Evolutionary conservation across 2,329 filamentous ascomycete species (phyloP).

Genomic region (Calonectria hawksworthii): DNA sequence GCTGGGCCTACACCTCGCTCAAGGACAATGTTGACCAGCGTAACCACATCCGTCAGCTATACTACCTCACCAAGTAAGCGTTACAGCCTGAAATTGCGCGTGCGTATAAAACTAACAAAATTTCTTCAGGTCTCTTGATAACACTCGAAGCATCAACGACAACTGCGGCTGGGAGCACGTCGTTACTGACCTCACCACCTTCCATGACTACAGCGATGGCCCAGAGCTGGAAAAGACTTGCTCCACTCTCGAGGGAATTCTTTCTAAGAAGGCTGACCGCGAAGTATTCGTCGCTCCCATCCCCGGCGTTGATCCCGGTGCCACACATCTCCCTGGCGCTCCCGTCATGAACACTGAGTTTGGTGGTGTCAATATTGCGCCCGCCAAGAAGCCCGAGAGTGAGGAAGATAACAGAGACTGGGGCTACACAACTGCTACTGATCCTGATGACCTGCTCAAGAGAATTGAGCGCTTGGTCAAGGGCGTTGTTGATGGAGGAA

Average conservation of each 20-base stretch:
- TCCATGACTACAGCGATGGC: conserved; percentile 76
- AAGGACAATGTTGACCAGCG: conserved; percentile 70
- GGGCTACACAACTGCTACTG: conserved; percentile 77
- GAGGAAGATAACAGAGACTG: conserved; percentile 66
- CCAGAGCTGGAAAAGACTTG: conserved; percentile 69
- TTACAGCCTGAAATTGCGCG: not conserved
- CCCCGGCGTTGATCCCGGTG: conserved; percentile 59
- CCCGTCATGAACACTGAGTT: conserved; percentile 78
- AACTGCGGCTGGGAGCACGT: conserved; percentile 82
- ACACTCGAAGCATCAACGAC: conserved; percentile 76
- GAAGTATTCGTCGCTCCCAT: conserved; percentile 68
- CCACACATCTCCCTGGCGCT: conserved; percentile 65
- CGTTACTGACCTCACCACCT: conserved; percentile 73
- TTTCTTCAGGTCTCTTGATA: conserved; percentile 65
- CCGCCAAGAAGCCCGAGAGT: conserved; percentile 51
- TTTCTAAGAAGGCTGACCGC: conserved; percentile 65
- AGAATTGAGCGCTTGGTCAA: conserved; percentile 71
- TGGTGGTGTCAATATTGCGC: conserved; percentile 76
- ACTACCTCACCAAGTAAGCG: conserved; percentile 73
- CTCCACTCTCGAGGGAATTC: conserved; percentile 65
- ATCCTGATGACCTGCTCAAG: conserved; percentile 70
- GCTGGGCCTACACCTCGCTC: conserved; percentile 74
- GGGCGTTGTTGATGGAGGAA: conserved; percentile 68
- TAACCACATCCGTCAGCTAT: conserved; percentile 74
- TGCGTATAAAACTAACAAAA: conserved; percentile 19